phyloP scores from a whole-genome alignment of 164 flowering plant species.

The Kingdonia uniflora region DNA sequence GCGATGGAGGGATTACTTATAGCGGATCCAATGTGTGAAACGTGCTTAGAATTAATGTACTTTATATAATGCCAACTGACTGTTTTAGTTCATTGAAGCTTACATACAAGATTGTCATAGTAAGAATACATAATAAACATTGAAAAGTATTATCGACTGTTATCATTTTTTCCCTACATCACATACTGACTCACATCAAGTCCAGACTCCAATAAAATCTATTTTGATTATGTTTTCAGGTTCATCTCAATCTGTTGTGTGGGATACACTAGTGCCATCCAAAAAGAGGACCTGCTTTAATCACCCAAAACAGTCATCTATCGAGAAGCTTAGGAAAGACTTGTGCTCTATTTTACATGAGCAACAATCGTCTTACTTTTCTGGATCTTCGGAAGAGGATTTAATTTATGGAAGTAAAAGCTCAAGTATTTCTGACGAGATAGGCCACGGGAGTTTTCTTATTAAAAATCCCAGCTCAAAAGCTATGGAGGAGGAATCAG shows the following conservation, averaged over 20 bases:
- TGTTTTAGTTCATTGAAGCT: too few species aligned
- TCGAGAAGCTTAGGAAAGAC: slow-evolving; percentile 92
- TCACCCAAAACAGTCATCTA: slow-evolving; percentile 71
- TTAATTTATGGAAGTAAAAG: slow-evolving; percentile 71
- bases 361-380: slow-evolving; percentile 68
- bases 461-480: slow-evolving; percentile 65
- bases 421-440: slow-evolving; percentile 92
- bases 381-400: slow-evolving; percentile 78
- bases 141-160: too few species aligned
- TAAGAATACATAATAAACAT: too few species aligned
- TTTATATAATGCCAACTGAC: too few species aligned
- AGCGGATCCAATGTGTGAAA: too few species aligned
- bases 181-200: too few species aligned
- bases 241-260: slow-evolving; percentile 65
- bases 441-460: slow-evolving; percentile 93
- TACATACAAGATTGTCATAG: too few species aligned
- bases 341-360: slow-evolving; percentile 68
- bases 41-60: too few species aligned
- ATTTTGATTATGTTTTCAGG: slow-evolving; percentile 28
- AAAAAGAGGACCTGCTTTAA: slow-evolving; percentile 75
- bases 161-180: too few species aligned
- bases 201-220: too few species aligned
- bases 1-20: too few species aligned
- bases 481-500: slow-evolving; percentile 87
- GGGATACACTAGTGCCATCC: slow-evolving; percentile 85